Evolutionary conservation across 2,329 filamentous ascomycete species (phyloP).

Genomic region (Graphilbum fragrans): DNA sequence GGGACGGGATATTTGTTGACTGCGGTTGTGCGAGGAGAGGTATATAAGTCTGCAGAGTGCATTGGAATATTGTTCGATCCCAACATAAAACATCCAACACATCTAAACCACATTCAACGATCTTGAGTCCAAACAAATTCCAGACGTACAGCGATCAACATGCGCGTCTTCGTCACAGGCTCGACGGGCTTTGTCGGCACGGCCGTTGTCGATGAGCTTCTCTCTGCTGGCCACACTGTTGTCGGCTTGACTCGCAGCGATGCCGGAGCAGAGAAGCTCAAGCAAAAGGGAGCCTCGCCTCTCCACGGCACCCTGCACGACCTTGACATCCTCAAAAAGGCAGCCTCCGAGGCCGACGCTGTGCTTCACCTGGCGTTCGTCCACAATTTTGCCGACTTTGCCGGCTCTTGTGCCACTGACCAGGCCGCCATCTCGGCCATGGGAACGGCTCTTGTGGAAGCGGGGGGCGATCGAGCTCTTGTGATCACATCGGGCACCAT

Average conservation of each 20-base stretch:
- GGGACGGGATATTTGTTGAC: too few species aligned
- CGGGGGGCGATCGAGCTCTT: constrained; percentile 19
- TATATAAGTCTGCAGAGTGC: too few species aligned
- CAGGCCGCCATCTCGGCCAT: constrained; percentile 23
- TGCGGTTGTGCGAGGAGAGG: too few species aligned
- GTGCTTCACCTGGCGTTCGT: constrained; percentile 29
- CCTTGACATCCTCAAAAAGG: constrained; percentile 18
- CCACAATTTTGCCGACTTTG: constrained; percentile 25
- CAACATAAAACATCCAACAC: too few species aligned
- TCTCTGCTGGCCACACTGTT: constrained; percentile 25
- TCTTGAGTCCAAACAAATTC: too few species aligned
- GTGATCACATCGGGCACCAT: constrained; percentile 23
- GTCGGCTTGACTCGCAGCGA: constrained; percentile 26
- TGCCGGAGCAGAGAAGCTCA: constrained; percentile 15
- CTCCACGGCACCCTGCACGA: constrained; percentile 23
- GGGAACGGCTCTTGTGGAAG: constrained; percentile 14
- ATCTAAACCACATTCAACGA: too few species aligned
- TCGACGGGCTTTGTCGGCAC: constrained; percentile 29
- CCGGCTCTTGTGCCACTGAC: constrained; percentile 16
- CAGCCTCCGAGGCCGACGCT: constrained; percentile 20
- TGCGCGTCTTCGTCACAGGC: constrained; percentile 29
- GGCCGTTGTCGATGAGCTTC: constrained; percentile 23
- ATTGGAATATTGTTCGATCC: too few species aligned
- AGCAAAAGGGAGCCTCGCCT: constrained; percentile 18
- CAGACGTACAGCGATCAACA: constrained; percentile 2